Base-by-base conservation (phyloP, 2,329 filamentous ascomycete genomes). In the Nemania sp. region DNA sequence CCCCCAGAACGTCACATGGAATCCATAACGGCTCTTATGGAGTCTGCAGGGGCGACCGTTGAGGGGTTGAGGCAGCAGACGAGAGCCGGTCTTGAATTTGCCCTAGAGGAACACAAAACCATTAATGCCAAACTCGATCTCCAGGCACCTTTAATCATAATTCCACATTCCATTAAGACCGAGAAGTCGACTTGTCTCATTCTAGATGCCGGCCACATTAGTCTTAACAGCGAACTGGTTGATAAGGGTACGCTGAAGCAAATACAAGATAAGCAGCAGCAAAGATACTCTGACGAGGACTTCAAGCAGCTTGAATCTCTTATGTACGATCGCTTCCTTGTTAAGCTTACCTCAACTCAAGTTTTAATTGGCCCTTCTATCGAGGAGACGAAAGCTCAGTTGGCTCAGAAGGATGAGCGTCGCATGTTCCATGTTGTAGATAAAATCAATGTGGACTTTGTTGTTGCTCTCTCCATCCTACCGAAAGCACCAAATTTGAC, bases 1-100 rank as follows among this genome's bases (percentile, higher is more conserved):
- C 96, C 96, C 0, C 97, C 96, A 0, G 94, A 98, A 79, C 88
- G 94, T 58, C 97, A 99, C 78, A 98, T 99, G 94, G 96, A 99
- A 77, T 99, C 96, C 10, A 98, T 99, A 73, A 92, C 90, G 13
- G 97, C 96, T 1, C 86, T 99, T 64, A 93, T 99, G 90, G 97
- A 99, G 80, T 93, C 92, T 54, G 96, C 96, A 5, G 94, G 96
- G 26, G 95, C 95, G 1, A 99, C 96, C 0, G 95, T 99, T 0
- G 95, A 99, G 80, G 95, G 94, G 7, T 85, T 99, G 66, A 89
- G 97, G 38, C 94, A 98, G 78, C 97, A 99, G 81, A 99, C 97
- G 4, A 89, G 97, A 78, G 95, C 96, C 57, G 95, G 96, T 27
- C 87, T 99, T 38, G 94, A 99, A 79, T 99, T 98, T 80, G 97